Conservation (phyloP, 441 rosid genomes). For the Syzygium syzygioides region DNA sequence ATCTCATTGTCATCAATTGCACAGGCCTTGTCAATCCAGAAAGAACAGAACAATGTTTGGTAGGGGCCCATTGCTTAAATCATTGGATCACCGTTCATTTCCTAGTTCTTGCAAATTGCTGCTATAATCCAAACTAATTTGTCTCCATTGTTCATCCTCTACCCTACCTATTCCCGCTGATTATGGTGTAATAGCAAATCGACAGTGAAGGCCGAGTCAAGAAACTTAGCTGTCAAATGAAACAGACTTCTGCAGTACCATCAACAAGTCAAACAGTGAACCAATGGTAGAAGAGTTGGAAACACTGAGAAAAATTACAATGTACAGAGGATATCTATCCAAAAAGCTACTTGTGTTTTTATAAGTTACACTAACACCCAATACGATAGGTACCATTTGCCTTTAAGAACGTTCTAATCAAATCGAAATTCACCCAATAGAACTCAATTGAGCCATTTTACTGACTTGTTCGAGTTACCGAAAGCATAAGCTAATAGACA, state of each 20-base stretch:
- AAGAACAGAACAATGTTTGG: neutral
- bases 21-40: neutral
- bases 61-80: neutral
- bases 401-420: neutral
- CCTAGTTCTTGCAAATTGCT: neutral
- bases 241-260: neutral
- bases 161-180: neutral
- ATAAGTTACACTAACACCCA: neutral
- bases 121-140: neutral
- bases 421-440: neutral
- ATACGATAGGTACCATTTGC: neutral
- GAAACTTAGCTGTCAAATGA: neutral
- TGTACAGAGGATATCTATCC: neutral
- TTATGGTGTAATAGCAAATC: neutral
- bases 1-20: neutral
- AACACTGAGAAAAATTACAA: neutral
- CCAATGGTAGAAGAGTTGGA: neutral
- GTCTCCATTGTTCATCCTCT: neutral
- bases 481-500: neutral
- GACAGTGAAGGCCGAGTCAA: neutral
- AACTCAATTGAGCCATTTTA: neutral
- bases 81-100: neutral
- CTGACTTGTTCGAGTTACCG: neutral
- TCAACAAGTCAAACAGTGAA: neutral
- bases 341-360: neutral